Evolutionary conservation across 2,329 filamentous ascomycete species (phyloP).

Genomic region (Fusarium ramigenum): DNA sequence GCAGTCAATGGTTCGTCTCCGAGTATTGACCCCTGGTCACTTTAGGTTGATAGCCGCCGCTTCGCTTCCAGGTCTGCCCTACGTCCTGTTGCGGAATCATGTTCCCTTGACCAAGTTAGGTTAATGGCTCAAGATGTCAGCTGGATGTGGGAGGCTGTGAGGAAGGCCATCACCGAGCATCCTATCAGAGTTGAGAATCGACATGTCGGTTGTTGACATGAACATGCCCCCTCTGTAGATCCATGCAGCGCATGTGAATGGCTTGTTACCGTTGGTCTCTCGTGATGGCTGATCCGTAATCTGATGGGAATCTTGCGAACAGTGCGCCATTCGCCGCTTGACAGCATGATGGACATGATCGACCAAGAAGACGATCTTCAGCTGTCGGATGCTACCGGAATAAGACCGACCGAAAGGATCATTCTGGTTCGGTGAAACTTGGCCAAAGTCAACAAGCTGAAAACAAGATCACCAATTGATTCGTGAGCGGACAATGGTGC

Average conservation of each 20-base stretch:
- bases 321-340: not conserved
- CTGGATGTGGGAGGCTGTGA: conserved; percentile 39
- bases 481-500: conserved; percentile 26
- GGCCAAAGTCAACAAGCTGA: not conserved
- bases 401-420: conserved; percentile 7
- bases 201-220: conserved; percentile 31
- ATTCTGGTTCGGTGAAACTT: not conserved
- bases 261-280: conserved; percentile 6
- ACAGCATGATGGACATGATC: not conserved
- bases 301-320: conserved; percentile 13
- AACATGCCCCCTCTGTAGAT: conserved; percentile 35
- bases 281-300: conserved; percentile 7
- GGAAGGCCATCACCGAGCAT: conserved; percentile 28
- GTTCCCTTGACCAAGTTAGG: conserved; percentile 21
- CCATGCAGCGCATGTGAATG: conserved; percentile 34
- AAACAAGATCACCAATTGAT: conserved; percentile 20
- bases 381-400: conserved; percentile 26
- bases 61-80: conserved; percentile 24
- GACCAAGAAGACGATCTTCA: not conserved
- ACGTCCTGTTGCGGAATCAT: conserved; percentile 16
- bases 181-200: conserved; percentile 39
- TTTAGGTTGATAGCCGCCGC: conserved; percentile 18
- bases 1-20: conserved; percentile 34
- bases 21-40: conserved; percentile 30
- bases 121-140: conserved; percentile 29